Evolutionary conservation across 371 early-diverging fungal genomes (phyloP), one percentile per base, ranked within the genome.

Genomic region (Antonospora locustae): DNA sequence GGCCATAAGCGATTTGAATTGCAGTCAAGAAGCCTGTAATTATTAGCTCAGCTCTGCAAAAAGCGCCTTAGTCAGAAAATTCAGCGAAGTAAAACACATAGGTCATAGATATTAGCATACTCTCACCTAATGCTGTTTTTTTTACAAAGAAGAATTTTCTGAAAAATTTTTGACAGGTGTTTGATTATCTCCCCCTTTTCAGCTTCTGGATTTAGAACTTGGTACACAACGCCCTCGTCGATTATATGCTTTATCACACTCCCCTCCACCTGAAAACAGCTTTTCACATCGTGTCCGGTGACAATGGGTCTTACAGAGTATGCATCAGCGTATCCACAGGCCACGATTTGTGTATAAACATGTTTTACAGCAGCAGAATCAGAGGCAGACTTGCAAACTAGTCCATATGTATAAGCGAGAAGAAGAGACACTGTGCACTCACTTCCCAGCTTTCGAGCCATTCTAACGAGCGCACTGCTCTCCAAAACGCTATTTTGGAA

Each of bases 191-290:
- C 37, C 19, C 48, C 43, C 2, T 23, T 30, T 22, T 47, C 49
- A 27, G 46, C n/a, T 2, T 32, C 30, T 12, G 30, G 16, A 47
- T 34, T 51, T 43, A 54, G 19, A 46, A 64, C 44, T 27, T 57
- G 58, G n/a, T 52, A 41, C 4, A 46, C 41, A 19, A 53, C 20
- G 17, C 46, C 34, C 49, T 58, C 53, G 16, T 48, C 39, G 19
- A 64, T 45, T 28, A 40, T 39, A 20, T 34, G 30, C 25, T 27
- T 12, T 24, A 39, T 32, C 0, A 59, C 45, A 1, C 19, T 6
- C n/a, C 36, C 19, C n/a, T 20, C 23, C 7, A 50, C 40, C 6
- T 32, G 27, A 14, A 58, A 17, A 11, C 14, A 17, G 11, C 37
- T 16, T 16, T 34, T 30, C 6, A 65, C 19, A 1, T 25, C 24